Evolutionary conservation across 306 rosid genomes (phyloP).

Genomic region (Rubus idaeus): DNA sequence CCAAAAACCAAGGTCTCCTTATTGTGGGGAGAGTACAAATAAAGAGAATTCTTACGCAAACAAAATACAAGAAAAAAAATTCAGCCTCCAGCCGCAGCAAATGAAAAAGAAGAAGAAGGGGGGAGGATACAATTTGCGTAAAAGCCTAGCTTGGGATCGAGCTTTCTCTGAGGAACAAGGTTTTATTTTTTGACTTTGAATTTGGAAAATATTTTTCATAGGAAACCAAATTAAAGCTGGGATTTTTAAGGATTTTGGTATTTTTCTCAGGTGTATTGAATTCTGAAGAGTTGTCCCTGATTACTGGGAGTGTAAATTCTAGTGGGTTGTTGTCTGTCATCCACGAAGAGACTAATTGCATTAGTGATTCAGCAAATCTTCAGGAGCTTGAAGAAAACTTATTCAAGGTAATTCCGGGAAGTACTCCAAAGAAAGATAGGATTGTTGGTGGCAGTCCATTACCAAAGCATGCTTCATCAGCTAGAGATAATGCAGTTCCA

Average conservation of each 20-base stretch:
- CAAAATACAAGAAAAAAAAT: conserved; percentile 50
- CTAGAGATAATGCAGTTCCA: conserved; percentile 34
- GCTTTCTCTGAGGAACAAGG: conserved; percentile 95
- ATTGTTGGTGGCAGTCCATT: conserved; percentile 34
- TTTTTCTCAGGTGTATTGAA: conserved; percentile 69
- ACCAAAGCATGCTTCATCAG: conserved; percentile 39
- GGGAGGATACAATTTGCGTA: conserved; percentile 79
- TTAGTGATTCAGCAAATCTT: conserved; percentile 31
- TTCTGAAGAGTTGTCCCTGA: conserved; percentile 73
- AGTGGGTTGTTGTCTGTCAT: conserved; percentile 44
- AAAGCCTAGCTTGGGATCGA: conserved; percentile 92
- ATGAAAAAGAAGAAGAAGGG: conserved; percentile 82
- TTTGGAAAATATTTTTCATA: neutral
- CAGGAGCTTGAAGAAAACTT: conserved; percentile 49
- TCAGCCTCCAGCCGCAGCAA: conserved; percentile 57
- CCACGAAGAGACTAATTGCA: conserved; percentile 45
- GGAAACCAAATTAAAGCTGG: neutral
- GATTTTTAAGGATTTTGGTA: neutral
- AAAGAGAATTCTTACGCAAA: conserved; percentile 48
- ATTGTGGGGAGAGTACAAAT: conserved; percentile 21
- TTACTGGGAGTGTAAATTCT: conserved; percentile 49
- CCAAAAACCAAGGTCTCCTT: conserved; percentile 21
- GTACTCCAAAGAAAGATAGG: conserved; percentile 21
- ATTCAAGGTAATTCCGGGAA: conserved; percentile 40
- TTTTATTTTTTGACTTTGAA: neutral